A percentile compares a stretch with the other conserved stretches of the same genome.
Conservation (phyloP, 352 stramenopile species). For the Phytophthora cactorum region DNA sequence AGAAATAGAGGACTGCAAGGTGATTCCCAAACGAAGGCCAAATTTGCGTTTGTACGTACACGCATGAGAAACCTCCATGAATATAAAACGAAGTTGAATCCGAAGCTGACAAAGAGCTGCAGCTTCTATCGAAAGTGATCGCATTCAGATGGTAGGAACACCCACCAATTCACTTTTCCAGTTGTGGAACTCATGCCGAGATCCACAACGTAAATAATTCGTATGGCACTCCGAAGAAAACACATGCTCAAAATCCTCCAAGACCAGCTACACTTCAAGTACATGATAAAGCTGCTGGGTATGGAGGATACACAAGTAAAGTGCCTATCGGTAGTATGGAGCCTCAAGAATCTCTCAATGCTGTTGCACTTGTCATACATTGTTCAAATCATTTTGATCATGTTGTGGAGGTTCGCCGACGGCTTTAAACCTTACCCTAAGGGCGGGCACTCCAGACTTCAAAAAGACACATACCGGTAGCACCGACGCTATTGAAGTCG, state of each 20-base stretch:
- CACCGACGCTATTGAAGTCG: conserved; percentile 29
- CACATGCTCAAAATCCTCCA: neutral
- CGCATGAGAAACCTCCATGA: too few species aligned
- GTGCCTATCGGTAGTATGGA: too few species aligned
- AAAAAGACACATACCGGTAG: conserved; percentile 33
- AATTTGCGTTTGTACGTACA: too few species aligned
- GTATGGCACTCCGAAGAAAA: conserved; percentile 2
- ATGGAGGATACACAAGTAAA: too few species aligned
- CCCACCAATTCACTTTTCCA: neutral
- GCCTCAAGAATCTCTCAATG: neutral
- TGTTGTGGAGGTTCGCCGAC: conserved; percentile 15
- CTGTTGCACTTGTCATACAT: conserved; percentile 8
- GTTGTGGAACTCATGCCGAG: neutral
- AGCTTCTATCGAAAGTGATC: neutral
- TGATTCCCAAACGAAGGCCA: too few species aligned
- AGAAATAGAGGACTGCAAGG: too few species aligned
- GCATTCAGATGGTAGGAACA: neutral
- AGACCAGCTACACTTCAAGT: neutral
- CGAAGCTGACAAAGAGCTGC: neutral
- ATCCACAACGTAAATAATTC: neutral
- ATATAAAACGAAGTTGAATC: neutral
- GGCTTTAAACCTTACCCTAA: conserved; percentile 12
- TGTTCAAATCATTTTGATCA: conserved; percentile 1
- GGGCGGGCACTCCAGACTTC: conserved; percentile 15
- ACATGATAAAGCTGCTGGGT: neutral